Base-by-base conservation (phyloP, 2,329 filamentous ascomycete species). In the Pseudogymnoascus sp. region DNA sequence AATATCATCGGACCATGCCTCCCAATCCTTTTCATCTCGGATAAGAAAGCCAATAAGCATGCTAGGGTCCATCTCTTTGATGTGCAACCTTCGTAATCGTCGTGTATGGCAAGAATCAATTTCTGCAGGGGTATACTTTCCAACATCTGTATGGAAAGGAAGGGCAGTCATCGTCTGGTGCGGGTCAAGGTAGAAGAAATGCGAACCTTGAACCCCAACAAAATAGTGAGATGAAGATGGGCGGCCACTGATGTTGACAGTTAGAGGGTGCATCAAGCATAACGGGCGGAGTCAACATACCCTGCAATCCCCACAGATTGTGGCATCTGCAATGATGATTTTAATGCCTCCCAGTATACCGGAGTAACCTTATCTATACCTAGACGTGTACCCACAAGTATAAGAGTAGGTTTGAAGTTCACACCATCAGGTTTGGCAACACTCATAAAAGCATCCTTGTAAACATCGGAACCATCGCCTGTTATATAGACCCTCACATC, bases 41-140 rank as follows among this genome's bases (percentile, higher is more conserved):
- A 99, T 91, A 36, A 99, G 76, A 69, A 97, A 97, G 4, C 91
- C 93, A 66, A 99, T 90, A 41, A 99, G 77, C 94, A 99, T 99
- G 70, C 91, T 97, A 0, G 94, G 94, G 69, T 99, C 94, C 90
- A 99, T 94, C 70, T 97, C 92, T 62, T 86, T 85, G 57, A 99
- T 82, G 67, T 94, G 87, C 30, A 99, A 80, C 61, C 89, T 83
- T 37, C 93, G 85, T 15, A 99, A 76, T 57, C 93, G 86, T 58
- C 90, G 83, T 0, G 92, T 97, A 72, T 99, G 93, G 70, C 91
- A 97, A 0, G 88, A 88, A 61, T 87, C 83, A 14, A 96, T 72
- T 62, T 97, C 91, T 67, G 90, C 87, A 6, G 78, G 69, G 0
- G 85, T 85, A 69, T 91, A 90, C 1, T 83, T 75, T 6, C 76